Evolutionary conservation across 805 yeast genomes (phyloP).

Genomic region (Wickerhamiella bombiphila): DNA sequence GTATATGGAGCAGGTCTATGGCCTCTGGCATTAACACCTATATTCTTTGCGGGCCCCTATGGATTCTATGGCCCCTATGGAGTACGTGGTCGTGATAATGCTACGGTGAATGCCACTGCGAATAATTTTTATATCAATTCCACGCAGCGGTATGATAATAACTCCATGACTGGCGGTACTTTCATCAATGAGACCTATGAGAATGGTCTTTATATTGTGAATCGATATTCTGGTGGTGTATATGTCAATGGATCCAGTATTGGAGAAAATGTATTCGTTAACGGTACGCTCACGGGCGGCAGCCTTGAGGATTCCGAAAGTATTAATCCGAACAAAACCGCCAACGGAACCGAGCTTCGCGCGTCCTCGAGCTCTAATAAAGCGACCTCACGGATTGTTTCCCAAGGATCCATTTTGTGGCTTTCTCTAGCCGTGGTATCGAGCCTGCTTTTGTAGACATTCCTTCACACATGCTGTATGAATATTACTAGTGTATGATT

Average conservation of each 20-base stretch:
- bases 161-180: not conserved
- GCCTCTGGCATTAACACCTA: slow-evolving; percentile 5
- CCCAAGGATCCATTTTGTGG: slow-evolving; percentile 38
- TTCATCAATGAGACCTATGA: not conserved
- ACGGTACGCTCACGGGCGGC: slow-evolving; percentile 5
- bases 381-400: slow-evolving; percentile 33
- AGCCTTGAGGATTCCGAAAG: not conserved
- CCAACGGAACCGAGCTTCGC: slow-evolving; percentile 8
- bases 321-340: slow-evolving; percentile 7
- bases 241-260: slow-evolving; percentile 5
- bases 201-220: not conserved
- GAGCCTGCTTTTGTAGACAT: too few relatives aligned
- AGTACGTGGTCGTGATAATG: slow-evolving; percentile 1
- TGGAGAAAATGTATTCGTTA: slow-evolving; percentile 4
- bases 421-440: too few relatives aligned
- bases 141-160: not conserved
- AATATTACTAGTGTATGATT: too few relatives aligned
- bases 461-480: too few relatives aligned
- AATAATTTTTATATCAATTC: slow-evolving; percentile 6
- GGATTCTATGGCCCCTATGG: slow-evolving; percentile 9
- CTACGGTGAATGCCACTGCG: slow-evolving; percentile 3
- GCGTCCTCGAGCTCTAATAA: not conserved
- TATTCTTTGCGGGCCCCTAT: slow-evolving; percentile 9
- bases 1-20: slow-evolving; percentile 1
- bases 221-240: not conserved